A percentile compares a stretch with the other conserved stretches of the same genome.
Conservation (phyloP, 2,329 filamentous ascomycete species). For the Colletotrichum liriopes region DNA sequence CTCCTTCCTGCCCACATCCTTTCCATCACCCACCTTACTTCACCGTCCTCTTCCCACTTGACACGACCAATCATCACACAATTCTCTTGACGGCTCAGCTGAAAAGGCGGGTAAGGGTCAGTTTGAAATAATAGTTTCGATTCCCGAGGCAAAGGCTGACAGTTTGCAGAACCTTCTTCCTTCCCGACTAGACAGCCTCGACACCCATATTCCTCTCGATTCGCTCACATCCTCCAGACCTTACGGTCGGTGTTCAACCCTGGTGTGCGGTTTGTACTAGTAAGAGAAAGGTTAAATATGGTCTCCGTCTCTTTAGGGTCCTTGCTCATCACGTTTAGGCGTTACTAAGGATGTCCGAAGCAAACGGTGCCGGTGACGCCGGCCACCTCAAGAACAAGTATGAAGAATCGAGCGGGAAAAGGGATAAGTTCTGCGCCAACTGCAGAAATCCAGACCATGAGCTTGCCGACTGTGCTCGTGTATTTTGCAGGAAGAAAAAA, state of each 20-base stretch:
- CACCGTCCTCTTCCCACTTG: neutral
- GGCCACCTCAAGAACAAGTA: neutral
- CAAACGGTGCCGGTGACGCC: fast-evolving
- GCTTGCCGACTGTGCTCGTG: neutral
- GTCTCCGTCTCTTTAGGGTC: too few species aligned
- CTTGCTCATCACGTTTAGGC: neutral
- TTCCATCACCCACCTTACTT: neutral
- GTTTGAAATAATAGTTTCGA: too few species aligned
- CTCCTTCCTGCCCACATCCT: neutral
- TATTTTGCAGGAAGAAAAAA: fast-evolving
- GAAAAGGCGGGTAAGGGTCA: neutral
- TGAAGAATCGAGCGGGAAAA: too few species aligned
- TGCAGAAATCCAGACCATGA: neutral
- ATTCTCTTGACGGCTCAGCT: neutral
- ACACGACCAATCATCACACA: neutral
- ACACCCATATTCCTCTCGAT: too few species aligned
- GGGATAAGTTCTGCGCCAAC: neutral
- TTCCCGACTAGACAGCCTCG: too few species aligned
- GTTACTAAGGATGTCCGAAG: neutral
- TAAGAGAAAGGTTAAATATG: too few species aligned
- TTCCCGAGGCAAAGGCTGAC: too few species aligned
- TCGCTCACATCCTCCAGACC: too few species aligned
- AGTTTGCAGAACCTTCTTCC: too few species aligned
- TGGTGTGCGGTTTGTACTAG: too few species aligned
- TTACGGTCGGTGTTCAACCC: too few species aligned